Percentiles rank a stretch among this genome's conserved stretches.
Evolutionary conservation across 306 rosid genomes (phyloP).

Genomic region (Lotus japonicus): DNA sequence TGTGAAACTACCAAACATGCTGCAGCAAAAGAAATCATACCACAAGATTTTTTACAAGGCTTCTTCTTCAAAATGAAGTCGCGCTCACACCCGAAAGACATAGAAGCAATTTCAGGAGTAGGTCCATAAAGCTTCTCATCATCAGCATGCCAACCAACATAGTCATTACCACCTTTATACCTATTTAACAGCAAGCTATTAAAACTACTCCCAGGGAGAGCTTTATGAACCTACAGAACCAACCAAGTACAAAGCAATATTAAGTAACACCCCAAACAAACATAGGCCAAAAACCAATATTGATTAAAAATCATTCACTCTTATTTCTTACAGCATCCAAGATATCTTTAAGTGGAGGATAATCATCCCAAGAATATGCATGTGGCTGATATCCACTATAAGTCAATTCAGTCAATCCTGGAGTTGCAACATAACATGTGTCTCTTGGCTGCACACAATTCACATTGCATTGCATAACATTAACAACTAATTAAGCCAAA

Average conservation of each 20-base stretch:
- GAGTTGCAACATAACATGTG: constrained; percentile 79
- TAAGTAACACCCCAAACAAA: background rate
- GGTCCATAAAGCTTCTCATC: constrained; percentile 86
- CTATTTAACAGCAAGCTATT: constrained; percentile 87
- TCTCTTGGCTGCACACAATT: constrained; percentile 74
- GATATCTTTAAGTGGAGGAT: constrained; percentile 64
- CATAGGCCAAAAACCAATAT: constrained; percentile 7
- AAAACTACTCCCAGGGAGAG: constrained; percentile 84
- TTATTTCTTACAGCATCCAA: constrained; percentile 59
- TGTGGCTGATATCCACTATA: constrained; percentile 85
- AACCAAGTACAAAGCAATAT: constrained; percentile 7
- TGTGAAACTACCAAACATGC: no score
- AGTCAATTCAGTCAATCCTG: constrained; percentile 62
- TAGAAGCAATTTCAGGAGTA: constrained; percentile 79
- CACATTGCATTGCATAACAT: background rate
- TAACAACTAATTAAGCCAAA: background rate
- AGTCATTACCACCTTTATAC: constrained; percentile 77
- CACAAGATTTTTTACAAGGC: constrained; percentile 37
- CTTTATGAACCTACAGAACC: constrained; percentile 65
- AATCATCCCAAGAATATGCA: constrained; percentile 83
- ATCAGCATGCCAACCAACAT: constrained; percentile 95
- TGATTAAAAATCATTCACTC: background rate
- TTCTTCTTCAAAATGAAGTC: constrained; percentile 78
- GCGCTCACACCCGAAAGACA: constrained; percentile 83
- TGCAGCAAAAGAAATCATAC: constrained; percentile 29